phyloP scores from a whole-genome alignment of 179 eudicot species.

The Carnegiea gigantea region DNA sequence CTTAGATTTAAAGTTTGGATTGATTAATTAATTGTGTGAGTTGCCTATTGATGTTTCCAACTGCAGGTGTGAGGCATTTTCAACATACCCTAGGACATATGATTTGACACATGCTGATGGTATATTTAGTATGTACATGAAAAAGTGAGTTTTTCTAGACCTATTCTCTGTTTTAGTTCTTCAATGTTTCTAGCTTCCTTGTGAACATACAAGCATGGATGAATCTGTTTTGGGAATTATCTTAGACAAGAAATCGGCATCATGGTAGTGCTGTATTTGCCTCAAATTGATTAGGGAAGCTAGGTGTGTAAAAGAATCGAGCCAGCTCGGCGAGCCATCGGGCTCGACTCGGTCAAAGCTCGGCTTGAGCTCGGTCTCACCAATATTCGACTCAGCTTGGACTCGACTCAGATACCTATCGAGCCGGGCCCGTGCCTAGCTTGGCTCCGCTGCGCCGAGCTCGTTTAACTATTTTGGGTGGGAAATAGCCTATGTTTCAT shows the following conservation, averaged over 20 bases:
- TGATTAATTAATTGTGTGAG: background rate
- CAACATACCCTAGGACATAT: slow-evolving; percentile 73
- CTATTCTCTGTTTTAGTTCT: background rate
- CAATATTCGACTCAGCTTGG: too few species aligned
- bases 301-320: too few species aligned
- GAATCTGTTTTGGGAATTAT: background rate
- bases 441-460: too few species aligned
- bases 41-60: background rate
- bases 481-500: too few species aligned
- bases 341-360: too few species aligned
- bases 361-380: too few species aligned
- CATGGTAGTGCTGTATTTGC: background rate
- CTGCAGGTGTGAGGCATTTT: slow-evolving; percentile 77
- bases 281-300: too few species aligned
- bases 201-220: background rate
- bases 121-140: slow-evolving; percentile 43
- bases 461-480: too few species aligned
- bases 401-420: too few species aligned
- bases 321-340: too few species aligned
- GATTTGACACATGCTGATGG: slow-evolving; percentile 66
- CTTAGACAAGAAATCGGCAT: background rate
- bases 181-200: background rate
- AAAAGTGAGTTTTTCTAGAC: slow-evolving; percentile 27
- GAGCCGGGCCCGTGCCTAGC: too few species aligned
- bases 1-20: background rate